These are phyloP conservation scores for Linum usitatissimum DNA, from an alignment of 345 rosid genomes.

Conservation along the genomic window DNA sequence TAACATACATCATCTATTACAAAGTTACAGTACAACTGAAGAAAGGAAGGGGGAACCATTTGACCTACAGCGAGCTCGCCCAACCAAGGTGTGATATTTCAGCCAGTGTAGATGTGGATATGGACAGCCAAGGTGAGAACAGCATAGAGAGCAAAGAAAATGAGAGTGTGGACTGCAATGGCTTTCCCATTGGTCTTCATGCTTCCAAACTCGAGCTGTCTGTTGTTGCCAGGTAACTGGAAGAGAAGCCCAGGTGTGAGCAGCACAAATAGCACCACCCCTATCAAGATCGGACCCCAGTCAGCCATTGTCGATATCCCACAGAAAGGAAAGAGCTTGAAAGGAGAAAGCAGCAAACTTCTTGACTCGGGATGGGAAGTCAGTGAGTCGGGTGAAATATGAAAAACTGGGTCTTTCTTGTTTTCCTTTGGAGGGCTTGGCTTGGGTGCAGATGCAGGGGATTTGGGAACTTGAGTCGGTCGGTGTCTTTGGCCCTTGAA, in stretches of 20 bases:
- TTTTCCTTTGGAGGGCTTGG: background rate
- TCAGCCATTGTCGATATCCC: slow-evolving; percentile 45
- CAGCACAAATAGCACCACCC: slow-evolving; percentile 69
- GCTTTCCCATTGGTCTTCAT: slow-evolving; percentile 93
- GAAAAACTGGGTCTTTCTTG: background rate
- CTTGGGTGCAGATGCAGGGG: background rate
- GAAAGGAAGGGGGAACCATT: background rate
- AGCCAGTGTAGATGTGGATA: slow-evolving; percentile 85
- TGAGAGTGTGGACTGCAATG: slow-evolving; percentile 65
- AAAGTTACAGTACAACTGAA: background rate
- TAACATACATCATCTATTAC: background rate
- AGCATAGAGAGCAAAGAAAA: slow-evolving; percentile 76
- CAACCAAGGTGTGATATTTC: background rate
- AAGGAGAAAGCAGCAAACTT: background rate
- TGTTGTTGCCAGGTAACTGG: slow-evolving; percentile 60
- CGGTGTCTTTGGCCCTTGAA: background rate
- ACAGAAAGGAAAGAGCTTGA: background rate
- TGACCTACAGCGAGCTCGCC: background rate
- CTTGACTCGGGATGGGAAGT: background rate
- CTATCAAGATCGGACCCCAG: slow-evolving; percentile 88
- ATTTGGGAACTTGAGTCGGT: background rate
- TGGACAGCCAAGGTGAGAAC: slow-evolving; percentile 63
- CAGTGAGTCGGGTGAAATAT: background rate
- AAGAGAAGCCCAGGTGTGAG: slow-evolving; percentile 82
- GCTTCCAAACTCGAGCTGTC: slow-evolving; percentile 53